Evolutionary conservation across 2,329 filamentous ascomycete genomes (phyloP).

Genomic region (Blumeriella jaapii): DNA sequence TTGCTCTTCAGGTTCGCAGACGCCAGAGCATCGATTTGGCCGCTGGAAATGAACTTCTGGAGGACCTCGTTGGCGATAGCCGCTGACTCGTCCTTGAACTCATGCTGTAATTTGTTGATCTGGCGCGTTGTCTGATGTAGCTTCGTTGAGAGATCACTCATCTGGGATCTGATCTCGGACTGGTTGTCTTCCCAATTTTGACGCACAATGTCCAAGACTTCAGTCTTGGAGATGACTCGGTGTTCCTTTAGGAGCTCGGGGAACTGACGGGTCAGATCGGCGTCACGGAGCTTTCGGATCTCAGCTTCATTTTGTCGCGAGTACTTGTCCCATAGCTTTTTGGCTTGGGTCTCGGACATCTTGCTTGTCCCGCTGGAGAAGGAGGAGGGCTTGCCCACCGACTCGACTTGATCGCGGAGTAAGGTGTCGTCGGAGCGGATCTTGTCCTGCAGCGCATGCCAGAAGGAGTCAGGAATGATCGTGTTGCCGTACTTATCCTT

Average conservation of each 20-base stretch:
- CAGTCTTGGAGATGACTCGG: slow-evolving; percentile 13
- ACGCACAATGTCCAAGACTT: slow-evolving; percentile 88
- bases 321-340: slow-evolving; percentile 12
- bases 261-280: slow-evolving; percentile 15
- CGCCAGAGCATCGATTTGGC: slow-evolving; percentile 22
- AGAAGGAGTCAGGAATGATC: slow-evolving; percentile 50
- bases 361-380: slow-evolving; percentile 2
- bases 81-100: slow-evolving; percentile 13
- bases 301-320: slow-evolving; percentile 11
- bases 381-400: slow-evolving; percentile 14
- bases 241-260: slow-evolving; percentile 16
- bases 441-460: slow-evolving; percentile 47
- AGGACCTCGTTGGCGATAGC: slow-evolving; percentile 12
- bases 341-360: slow-evolving; percentile 8
- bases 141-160: slow-evolving; percentile 11
- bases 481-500: slow-evolving; percentile 39
- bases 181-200: slow-evolving; percentile 48
- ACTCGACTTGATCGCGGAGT: neutral
- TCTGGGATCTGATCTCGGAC: slow-evolving; percentile 10
- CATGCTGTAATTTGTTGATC: slow-evolving; percentile 11
- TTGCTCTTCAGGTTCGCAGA: slow-evolving; percentile 17
- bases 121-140: slow-evolving; percentile 10
- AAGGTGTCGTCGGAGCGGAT: slow-evolving; percentile 33
- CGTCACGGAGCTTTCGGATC: slow-evolving; percentile 3
- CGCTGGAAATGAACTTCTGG: slow-evolving; percentile 12